phyloP scores from a whole-genome alignment of 1,284 basidiomycete genomes.

The Testicularia cyperi region DNA sequence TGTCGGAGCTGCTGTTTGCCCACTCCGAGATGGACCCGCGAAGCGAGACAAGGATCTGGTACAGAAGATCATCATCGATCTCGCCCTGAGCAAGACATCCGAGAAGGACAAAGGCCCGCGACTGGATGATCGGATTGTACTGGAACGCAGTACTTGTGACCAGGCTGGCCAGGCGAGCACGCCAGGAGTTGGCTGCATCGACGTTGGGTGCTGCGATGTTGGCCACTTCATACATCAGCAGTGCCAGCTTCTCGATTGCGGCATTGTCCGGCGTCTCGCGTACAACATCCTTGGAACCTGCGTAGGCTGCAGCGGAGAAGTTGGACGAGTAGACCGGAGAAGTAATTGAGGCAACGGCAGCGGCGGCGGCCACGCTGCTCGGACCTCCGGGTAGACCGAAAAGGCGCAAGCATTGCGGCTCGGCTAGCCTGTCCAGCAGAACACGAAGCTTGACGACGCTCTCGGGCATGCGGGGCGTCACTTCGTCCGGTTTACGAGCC shows the following conservation, averaged over 20 bases:
- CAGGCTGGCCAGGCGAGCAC: constrained; percentile 87
- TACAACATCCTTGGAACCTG: constrained; percentile 33
- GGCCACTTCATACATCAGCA: constrained; percentile 46
- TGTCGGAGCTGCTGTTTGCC: constrained; percentile 46
- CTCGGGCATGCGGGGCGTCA: constrained; percentile 29
- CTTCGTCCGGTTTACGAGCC: constrained; percentile 31
- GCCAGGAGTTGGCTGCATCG: constrained; percentile 85
- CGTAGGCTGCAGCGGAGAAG: constrained; percentile 18
- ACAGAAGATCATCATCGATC: constrained; percentile 80
- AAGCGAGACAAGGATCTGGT: constrained; percentile 80
- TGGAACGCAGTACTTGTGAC: constrained; percentile 92
- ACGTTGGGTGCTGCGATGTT: constrained; percentile 48
- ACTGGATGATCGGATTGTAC: constrained; percentile 83
- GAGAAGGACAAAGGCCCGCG: constrained; percentile 81
- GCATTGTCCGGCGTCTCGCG: constrained; percentile 47
- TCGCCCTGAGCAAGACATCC: constrained; percentile 71
- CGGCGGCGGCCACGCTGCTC: too few relatives aligned
- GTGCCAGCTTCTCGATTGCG: constrained; percentile 46
- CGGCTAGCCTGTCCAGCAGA: constrained; percentile 40
- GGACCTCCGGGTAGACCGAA: constrained; percentile 39
- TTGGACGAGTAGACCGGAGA: constrained; percentile 7
- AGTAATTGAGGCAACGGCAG: too few relatives aligned
- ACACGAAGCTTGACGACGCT: constrained; percentile 33
- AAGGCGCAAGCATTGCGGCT: constrained; percentile 38
- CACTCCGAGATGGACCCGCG: constrained; percentile 54